These are phyloP conservation scores for Saksenaea oblongispora DNA, from an alignment of 371 early-diverging fungal genomes.

Conservation along the genomic window DNA sequence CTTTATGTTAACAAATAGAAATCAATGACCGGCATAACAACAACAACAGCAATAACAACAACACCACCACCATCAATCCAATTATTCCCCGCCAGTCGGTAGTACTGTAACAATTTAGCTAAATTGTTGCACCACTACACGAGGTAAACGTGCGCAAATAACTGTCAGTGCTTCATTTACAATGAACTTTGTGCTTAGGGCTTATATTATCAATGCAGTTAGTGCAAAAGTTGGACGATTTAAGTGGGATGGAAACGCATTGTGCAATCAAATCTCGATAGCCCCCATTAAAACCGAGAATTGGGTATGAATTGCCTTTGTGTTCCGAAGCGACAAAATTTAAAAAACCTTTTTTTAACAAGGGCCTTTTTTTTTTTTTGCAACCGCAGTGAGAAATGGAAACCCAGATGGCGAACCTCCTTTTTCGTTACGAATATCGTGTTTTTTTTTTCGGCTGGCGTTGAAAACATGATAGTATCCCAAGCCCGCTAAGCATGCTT, in stretches of 20 bases:
- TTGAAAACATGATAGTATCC: background rate
- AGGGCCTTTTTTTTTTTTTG: background rate
- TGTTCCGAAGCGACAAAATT: background rate
- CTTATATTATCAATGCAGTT: too few relatives aligned
- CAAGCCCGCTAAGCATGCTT: background rate
- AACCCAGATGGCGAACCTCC: background rate
- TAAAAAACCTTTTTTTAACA: background rate
- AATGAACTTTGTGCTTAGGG: too few relatives aligned
- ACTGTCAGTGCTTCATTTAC: too few relatives aligned
- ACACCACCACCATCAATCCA: background rate
- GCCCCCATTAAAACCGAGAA: background rate
- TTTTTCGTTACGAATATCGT: background rate
- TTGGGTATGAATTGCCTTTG: background rate
- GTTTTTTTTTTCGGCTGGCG: background rate
- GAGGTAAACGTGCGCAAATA: too few relatives aligned
- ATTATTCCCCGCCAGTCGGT: slow-evolving; percentile 2
- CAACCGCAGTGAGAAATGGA: background rate
- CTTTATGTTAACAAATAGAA: background rate
- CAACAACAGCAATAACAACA: background rate
- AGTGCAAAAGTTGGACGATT: background rate
- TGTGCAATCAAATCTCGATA: background rate
- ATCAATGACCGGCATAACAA: background rate
- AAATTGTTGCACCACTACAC: background rate
- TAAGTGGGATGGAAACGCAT: background rate
- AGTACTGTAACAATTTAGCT: slow-evolving; percentile 1